Evolutionary conservation across 805 yeast genomes (phyloP), one percentile per base, ranked within the genome.

Genomic region (Limtongia smithiae): DNA sequence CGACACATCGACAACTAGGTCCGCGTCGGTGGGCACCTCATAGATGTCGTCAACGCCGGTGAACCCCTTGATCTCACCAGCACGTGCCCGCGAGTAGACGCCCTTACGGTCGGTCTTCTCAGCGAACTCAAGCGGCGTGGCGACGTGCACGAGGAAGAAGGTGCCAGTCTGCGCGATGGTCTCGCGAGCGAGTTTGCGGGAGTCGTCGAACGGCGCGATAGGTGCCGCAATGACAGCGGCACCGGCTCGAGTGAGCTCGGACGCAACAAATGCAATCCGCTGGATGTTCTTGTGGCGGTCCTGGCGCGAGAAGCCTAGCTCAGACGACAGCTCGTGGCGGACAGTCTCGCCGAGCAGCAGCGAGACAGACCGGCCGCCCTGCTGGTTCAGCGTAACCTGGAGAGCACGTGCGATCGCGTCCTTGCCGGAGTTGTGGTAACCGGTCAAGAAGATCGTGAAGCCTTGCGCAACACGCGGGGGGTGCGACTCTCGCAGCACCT

Each of bases 391-490:
- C 35, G 94, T 86, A 32, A 93, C 85, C 68, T 88, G 85, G 57
- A 90, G 76, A 9, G 97, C 97, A 61, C 81, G 81, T 7, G 93
- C 80, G 57, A 90, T 72, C 42, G 83, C 81, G 53, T 75, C 79
- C 41, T 76, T 74, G 47, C 85, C 82, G 27, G 82, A 74, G 60
- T 76, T 74, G 60, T 81, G 75, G 57, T 74, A 69, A 33, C 85
- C 81, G 28, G 81, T 74, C 45, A 88, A 71, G 54, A 82, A 76
- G 45, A 89, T 71, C 7, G 87, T 85, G 68, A 90, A 91, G 31
- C 97, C 97, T 72, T 91, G 97, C 51, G 76, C 68, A 51, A 76
- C 79, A 70, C 97, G 81, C 57, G 97, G 96, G 48, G 97, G 97
- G 68, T 90, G 90, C 39, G 90, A 80, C 62, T 87, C 91, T 67